Base-by-base conservation (phyloP, 805 yeast species). In the Candida qinlingensis region DNA sequence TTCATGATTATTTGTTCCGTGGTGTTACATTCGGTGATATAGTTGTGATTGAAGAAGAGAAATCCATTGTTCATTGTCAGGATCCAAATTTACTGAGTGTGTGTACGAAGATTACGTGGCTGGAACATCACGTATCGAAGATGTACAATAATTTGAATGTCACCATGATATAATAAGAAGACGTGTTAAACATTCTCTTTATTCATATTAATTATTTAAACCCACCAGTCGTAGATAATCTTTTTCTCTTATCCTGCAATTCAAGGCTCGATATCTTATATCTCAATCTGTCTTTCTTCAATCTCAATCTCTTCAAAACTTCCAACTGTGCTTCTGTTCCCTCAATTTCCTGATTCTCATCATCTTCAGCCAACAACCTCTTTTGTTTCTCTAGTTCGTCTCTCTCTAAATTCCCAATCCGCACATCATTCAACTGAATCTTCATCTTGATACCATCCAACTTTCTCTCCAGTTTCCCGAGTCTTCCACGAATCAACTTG, bases 71-170 rank as follows among this genome's bases (percentile, higher is more conserved):
- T 4, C 73, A 80, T 29, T 76, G 84, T 4, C 81, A 85, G 27
- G 92, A 85, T 57, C 91, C 91, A 3, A 72, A 79, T 7, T 62
- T 85, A 46, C 69, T 84, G 37, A 77, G 85, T 44, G 75, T 83
- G 2, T 74, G 79, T 53, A 76, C 85, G 5, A 85, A 85, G 57
- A 67, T 85, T 51, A 84, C 76, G 47, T 77, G 83, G 41, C 64
- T 85, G 38, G 87, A 84, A 42, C 63, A 55, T 44, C 41, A 54
- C 13, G 53, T 56, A 4, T 54, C 62, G 3, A 60, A 57, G 47
- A 52, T 60, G 57, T 59, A 50, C 37, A 52, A 47, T 25, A 61
- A 61, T 31, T 45, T 61, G 41, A 57, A 59, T 25, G 48, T 55
- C 47, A 49, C 55, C 12, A 50, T 54, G 54, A 59, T 62, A 47